phyloP scores from a whole-genome alignment of 202 grass and related monocot genomes.

The Saccharum hybrid region DNA sequence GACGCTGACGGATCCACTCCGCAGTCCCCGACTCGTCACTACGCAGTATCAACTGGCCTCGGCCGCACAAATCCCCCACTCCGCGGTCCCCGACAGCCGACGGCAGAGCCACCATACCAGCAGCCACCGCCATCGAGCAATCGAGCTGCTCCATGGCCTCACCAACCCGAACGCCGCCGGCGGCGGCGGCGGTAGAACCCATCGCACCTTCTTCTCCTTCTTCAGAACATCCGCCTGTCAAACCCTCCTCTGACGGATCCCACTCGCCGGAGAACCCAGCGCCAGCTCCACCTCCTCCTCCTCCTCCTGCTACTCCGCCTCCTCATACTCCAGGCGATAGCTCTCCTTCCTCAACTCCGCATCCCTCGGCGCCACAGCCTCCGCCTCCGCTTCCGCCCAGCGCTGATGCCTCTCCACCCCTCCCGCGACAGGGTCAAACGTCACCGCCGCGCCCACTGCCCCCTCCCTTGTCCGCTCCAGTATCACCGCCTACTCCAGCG shows the following conservation, averaged over 20 bases:
- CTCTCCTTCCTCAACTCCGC: constrained; percentile 15
- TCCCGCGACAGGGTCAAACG: background rate
- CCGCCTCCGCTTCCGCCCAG: background rate
- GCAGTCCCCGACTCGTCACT: background rate
- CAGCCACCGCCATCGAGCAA: constrained; percentile 31
- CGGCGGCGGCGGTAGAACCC: constrained; percentile 7
- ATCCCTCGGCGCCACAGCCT: background rate
- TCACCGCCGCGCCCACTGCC: background rate
- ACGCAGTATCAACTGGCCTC: background rate
- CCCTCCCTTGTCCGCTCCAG: constrained; percentile 10
- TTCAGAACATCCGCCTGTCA: constrained; percentile 10
- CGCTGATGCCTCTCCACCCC: constrained; percentile 25
- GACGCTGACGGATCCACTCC: background rate
- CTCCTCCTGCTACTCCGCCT: constrained; percentile 2
- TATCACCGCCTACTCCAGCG: background rate
- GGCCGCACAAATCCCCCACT: background rate
- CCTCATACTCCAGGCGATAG: constrained; percentile 37
- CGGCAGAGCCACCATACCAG: background rate
- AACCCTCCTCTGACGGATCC: background rate
- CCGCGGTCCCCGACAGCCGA: background rate
- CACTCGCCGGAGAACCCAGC: constrained; percentile 44
- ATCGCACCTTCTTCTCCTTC: constrained; percentile 8
- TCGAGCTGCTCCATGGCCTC: constrained; percentile 39
- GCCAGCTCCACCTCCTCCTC: background rate
- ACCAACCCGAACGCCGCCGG: constrained; percentile 41